Conservation (phyloP, 352 stramenopile genomes). For the Phytophthora cryptogea region DNA sequence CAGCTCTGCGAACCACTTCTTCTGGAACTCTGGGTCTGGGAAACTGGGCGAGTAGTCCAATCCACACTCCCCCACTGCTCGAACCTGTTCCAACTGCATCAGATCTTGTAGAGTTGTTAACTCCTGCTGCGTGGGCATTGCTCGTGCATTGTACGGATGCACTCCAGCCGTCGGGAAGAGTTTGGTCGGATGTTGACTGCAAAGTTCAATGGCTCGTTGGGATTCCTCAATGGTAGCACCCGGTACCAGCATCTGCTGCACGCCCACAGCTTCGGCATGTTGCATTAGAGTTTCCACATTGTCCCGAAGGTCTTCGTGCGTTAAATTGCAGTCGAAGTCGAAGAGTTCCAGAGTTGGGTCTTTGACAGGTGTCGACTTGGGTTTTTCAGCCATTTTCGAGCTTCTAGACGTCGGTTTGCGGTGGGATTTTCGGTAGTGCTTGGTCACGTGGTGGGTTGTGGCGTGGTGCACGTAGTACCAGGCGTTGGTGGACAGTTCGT, state of each 20-base stretch:
- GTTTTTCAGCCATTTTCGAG: conserved; percentile 12
- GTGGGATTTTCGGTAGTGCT: conserved; percentile 18
- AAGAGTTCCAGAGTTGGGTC: conserved; percentile 44
- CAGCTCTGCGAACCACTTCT: conserved; percentile 71
- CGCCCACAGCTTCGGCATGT: conserved; percentile 41
- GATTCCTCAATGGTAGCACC: conserved; percentile 75
- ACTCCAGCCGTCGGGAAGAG: conserved; percentile 78
- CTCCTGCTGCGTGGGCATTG: conserved; percentile 39
- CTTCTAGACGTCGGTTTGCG: conserved; percentile 7
- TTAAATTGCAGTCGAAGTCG: conserved; percentile 87
- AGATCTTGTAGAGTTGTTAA: conserved; percentile 40
- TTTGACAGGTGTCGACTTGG: neutral
- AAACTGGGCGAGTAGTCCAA: conserved; percentile 81
- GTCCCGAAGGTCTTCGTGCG: conserved; percentile 61
- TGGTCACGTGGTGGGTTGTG: conserved; percentile 3
- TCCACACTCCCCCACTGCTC: conserved; percentile 76
- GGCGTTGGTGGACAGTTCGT: conserved; percentile 33
- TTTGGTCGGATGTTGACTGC: conserved; percentile 45
- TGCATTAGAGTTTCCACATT: conserved; percentile 48
- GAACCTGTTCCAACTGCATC: conserved; percentile 38
- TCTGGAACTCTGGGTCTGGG: conserved; percentile 45
- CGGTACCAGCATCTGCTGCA: conserved; percentile 78
- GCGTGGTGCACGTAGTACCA: conserved; percentile 37
- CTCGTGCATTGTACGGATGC: conserved; percentile 76
- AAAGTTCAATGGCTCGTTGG: conserved; percentile 57